phyloP scores from a whole-genome alignment of 2,329 filamentous ascomycete genomes.

The Neofusicoccum cordaticola region DNA sequence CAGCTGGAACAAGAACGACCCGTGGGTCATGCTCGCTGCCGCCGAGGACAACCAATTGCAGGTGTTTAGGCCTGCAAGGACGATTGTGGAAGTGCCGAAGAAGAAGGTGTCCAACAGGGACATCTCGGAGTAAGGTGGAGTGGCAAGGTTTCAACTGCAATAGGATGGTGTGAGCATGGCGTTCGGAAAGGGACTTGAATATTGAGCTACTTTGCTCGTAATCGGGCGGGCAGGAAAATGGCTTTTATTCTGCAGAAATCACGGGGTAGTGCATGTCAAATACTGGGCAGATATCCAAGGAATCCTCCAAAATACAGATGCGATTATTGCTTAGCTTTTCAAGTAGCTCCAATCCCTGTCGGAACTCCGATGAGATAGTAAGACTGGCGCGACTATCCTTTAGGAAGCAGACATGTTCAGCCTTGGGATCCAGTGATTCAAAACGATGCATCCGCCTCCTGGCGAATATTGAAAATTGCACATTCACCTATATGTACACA shows the following conservation, averaged over 20 bases:
- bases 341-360: too few species aligned
- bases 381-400: too few species aligned
- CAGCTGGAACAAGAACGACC: constrained; percentile 94
- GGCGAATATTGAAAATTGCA: not conserved
- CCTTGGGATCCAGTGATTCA: not conserved
- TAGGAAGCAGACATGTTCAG: too few species aligned
- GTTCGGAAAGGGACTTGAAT: constrained; percentile 3
- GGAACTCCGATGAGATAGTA: too few species aligned
- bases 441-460: not conserved
- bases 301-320: not conserved
- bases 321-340: not conserved
- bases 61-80: constrained; percentile 58
- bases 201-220: constrained; percentile 10
- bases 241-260: constrained; percentile 7
- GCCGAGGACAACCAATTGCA: constrained; percentile 97
- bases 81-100: constrained; percentile 35
- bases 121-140: constrained; percentile 32
- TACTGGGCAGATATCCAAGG: constrained; percentile 12
- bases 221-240: not conserved
- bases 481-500: constrained; percentile 13
- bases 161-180: constrained; percentile 1
- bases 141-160: not conserved
- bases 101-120: constrained; percentile 37
- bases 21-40: constrained; percentile 93
- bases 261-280: constrained; percentile 5